These are phyloP conservation scores for Paramarasmius palmivorus DNA, from an alignment of 1,284 basidiomycete genomes.

Conservation along the genomic window DNA sequence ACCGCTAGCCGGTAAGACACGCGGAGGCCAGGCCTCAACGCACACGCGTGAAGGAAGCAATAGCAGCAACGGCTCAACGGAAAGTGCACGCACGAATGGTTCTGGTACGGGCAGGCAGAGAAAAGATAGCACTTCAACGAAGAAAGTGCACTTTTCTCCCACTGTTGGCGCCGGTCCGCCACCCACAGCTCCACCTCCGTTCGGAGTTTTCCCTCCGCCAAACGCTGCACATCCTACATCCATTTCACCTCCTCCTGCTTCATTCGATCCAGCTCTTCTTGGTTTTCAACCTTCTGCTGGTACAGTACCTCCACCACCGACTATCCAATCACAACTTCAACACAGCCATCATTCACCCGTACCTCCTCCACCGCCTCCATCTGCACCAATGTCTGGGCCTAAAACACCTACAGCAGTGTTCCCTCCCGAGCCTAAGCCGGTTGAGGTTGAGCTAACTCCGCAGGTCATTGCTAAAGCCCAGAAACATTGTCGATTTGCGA, in stretches of 20 bases:
- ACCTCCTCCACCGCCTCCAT: slow-evolving; percentile 12
- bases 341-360: slow-evolving; percentile 16
- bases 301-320: neutral
- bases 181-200: too few relatives aligned
- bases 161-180: too few relatives aligned
- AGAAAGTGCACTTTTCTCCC: slow-evolving; percentile 14
- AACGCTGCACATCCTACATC: neutral
- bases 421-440: slow-evolving; percentile 9
- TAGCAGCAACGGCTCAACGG: slow-evolving; percentile 26
- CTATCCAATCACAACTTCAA: slow-evolving; percentile 8
- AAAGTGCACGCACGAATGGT: slow-evolving; percentile 14
- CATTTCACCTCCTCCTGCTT: slow-evolving; percentile 2
- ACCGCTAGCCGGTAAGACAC: slow-evolving; percentile 13
- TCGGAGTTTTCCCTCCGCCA: neutral
- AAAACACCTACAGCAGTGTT: slow-evolving; percentile 13
- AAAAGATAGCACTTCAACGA: slow-evolving; percentile 8
- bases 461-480: slow-evolving; percentile 70
- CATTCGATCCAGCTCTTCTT: neutral
- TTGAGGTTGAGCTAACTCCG: slow-evolving; percentile 59
- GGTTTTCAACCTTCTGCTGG: neutral
- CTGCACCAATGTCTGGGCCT: slow-evolving; percentile 13
- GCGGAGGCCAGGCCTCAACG: slow-evolving; percentile 13
- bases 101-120: slow-evolving; percentile 7
- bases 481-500: slow-evolving; percentile 89
- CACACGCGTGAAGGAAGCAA: slow-evolving; percentile 24